Conservation (phyloP, 2,329 filamentous ascomycete species). For the Fusarium beomiforme region DNA sequence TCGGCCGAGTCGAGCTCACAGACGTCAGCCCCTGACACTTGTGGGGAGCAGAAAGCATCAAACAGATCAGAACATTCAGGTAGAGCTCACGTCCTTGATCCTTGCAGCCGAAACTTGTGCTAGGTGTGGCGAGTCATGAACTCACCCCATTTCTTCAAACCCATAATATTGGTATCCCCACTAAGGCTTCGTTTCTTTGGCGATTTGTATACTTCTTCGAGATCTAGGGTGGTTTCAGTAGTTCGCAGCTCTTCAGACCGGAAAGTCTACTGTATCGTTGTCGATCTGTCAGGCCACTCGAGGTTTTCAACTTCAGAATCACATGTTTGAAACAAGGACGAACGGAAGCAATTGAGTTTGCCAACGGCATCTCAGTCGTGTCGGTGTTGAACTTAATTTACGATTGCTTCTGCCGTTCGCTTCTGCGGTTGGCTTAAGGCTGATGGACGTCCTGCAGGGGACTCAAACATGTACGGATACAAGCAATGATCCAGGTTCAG, state of each 20-base stretch:
- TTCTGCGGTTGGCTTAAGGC: neutral
- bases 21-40: constrained; percentile 8
- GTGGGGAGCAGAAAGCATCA: constrained; percentile 17
- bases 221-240: constrained; percentile 4
- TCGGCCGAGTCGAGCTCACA: constrained; percentile 30
- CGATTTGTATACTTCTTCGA: constrained; percentile 4
- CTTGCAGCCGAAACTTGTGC: constrained; percentile 9
- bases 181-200: constrained; percentile 13
- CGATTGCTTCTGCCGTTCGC: neutral
- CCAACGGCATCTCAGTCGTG: constrained; percentile 4
- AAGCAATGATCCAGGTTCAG: neutral
- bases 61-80: neutral
- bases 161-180: constrained; percentile 2
- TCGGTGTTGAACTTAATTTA: constrained; percentile 7
- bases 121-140: constrained; percentile 30
- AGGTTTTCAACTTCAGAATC: neutral
- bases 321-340: neutral
- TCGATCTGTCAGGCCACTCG: neutral
- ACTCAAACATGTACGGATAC: neutral
- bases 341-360: constrained; percentile 11
- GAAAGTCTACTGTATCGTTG: neutral
- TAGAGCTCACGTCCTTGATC: constrained; percentile 14
- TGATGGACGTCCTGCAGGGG: constrained; percentile 1
- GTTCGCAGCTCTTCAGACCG: neutral
- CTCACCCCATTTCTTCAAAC: neutral